These are phyloP conservation scores for Cladosporium sphaerospermum DNA, from an alignment of 2,329 filamentous ascomycete genomes.

Conservation along the genomic window DNA sequence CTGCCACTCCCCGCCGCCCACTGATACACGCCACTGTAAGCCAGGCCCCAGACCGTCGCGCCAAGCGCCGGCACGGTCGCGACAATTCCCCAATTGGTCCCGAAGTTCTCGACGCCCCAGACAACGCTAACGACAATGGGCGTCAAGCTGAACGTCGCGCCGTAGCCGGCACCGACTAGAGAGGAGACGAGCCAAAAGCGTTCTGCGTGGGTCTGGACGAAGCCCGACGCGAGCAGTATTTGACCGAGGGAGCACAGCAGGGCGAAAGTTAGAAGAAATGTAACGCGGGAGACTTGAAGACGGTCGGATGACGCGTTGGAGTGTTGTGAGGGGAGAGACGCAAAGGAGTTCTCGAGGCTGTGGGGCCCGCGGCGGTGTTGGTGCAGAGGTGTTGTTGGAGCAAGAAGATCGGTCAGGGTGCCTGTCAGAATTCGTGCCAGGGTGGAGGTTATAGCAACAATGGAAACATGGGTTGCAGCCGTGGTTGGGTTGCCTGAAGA, in stretches of 20 bases:
- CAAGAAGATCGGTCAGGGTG: slow-evolving; percentile 79
- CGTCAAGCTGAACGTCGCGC: slow-evolving; percentile 80
- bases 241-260: slow-evolving; percentile 68
- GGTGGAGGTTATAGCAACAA: slow-evolving; percentile 85
- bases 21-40: slow-evolving; percentile 82
- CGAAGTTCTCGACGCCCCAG: slow-evolving; percentile 98
- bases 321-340: slow-evolving; percentile 25
- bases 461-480: slow-evolving; percentile 83
- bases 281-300: slow-evolving; percentile 67
- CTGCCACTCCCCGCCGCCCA: slow-evolving; percentile 48
- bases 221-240: slow-evolving; percentile 68
- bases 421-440: slow-evolving; percentile 85
- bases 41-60: slow-evolving; percentile 79
- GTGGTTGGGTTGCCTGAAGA: slow-evolving; percentile 51
- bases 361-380: slow-evolving; percentile 48
- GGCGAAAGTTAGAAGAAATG: slow-evolving; percentile 71
- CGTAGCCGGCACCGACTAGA: slow-evolving; percentile 84
- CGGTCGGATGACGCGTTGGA: slow-evolving; percentile 13
- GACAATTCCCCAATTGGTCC: slow-evolving; percentile 94
- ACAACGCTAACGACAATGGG: slow-evolving; percentile 95
- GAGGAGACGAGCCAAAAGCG: slow-evolving; percentile 83
- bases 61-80: slow-evolving; percentile 85
- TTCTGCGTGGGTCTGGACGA: slow-evolving; percentile 65
- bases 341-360: slow-evolving; percentile 37
- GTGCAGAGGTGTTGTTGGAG: slow-evolving; percentile 48